Base-by-base conservation (phyloP, 495 filamentous ascomycete genomes). In the Jackrogersella multiformis region DNA sequence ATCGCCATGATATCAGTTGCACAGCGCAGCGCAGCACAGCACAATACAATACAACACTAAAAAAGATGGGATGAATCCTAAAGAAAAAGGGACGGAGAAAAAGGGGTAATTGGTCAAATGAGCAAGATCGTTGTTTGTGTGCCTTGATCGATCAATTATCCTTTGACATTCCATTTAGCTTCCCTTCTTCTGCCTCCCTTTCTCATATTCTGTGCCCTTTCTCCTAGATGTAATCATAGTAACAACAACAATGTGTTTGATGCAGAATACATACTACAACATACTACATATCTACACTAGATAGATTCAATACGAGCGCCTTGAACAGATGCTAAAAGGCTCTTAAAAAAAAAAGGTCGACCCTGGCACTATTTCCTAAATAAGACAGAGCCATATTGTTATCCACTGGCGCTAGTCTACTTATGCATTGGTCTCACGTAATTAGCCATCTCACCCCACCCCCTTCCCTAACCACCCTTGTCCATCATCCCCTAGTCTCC, bases 321-420 rank as follows among this genome's bases (percentile, higher is more conserved):
- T 59, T 44, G 38, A 53, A 52, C 42, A 45, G 26, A n/a, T 10
- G 18, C 16, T 35, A 35, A 56, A 52, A 58, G 54, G 53, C 20
- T 26, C 24, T n/a, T 24, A 24, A 10, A 46, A 58, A 68, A 63
- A 56, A 62, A 56, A 64, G 13, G 41, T 53, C 49, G 56, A 52
- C 57, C 57, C 52, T 70, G 67, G 52, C 18, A 28, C 38, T 24
- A 58, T 66, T 70, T 61, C 67, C 67, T 55, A 70, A 70, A 70
- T 16, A 65, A 65, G 61, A 58, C 52, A 20, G 49, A 49, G 42
- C 23, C 49, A 65, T 58, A 66, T 65, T 57, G 39, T 44, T 62
- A 51, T 52, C 61, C 61, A 70, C 39, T 21, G 0, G 5, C 12
- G 38, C 67, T 70, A 70, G 30, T 0, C 57, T 16, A 35, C 2